Conservation (phyloP, 202 grass and related monocot species). For the Musa balbisiana region DNA sequence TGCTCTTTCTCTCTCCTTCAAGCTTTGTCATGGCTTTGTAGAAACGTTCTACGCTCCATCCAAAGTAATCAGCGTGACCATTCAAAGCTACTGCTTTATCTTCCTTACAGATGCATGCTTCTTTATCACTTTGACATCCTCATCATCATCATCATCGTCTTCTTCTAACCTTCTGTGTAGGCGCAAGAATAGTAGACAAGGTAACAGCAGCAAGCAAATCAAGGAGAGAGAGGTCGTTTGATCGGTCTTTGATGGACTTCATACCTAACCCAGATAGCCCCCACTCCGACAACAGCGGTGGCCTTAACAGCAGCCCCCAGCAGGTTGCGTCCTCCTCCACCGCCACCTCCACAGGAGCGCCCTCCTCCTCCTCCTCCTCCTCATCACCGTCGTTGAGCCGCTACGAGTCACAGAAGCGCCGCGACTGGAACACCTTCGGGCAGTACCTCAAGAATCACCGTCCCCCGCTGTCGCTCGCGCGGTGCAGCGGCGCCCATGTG, state of each 20-base stretch:
- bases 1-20: not conserved
- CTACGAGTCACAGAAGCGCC: slow-evolving; percentile 52
- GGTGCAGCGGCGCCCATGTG: slow-evolving; percentile 79
- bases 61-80: too few species aligned
- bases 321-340: not conserved
- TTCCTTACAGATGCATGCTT: too few species aligned
- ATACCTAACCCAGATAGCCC: not conserved
- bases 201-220: not conserved
- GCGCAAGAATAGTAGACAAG: too few species aligned
- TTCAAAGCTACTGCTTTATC: too few species aligned
- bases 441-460: slow-evolving; percentile 77
- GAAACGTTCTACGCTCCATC: too few species aligned
- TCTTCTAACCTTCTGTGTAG: too few species aligned
- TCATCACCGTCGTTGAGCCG: slow-evolving; percentile 32
- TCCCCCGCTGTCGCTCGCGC: slow-evolving; percentile 55
- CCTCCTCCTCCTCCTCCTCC: not conserved
- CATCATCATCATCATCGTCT: too few species aligned
- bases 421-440: slow-evolving; percentile 55
- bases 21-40: too few species aligned
- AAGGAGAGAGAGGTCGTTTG: not conserved
- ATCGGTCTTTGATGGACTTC: not conserved
- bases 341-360: not conserved
- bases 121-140: too few species aligned
- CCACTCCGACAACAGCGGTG: not conserved
- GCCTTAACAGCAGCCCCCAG: not conserved